Evolutionary conservation across 140 eudicot species (phyloP).

Genomic region (Oenanthe javanica): DNA sequence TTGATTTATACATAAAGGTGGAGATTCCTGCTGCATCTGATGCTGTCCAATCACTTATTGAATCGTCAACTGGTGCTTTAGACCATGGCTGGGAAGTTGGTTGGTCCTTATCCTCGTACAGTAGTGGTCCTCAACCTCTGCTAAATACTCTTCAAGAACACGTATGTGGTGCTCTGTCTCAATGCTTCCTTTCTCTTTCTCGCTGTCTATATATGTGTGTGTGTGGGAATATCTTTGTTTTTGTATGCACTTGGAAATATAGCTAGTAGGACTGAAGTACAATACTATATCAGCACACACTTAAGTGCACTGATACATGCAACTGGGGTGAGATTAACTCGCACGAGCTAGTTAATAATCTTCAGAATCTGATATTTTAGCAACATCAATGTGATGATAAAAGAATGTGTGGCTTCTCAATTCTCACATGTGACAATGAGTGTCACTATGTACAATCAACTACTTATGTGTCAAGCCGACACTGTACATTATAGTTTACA

Average conservation of each 20-base stretch:
- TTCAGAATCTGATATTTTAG: not conserved
- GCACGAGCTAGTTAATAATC: not conserved
- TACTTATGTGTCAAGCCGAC: not conserved
- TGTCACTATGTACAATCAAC: no score
- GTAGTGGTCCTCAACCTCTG: constrained; percentile 34
- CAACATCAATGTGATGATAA: not conserved
- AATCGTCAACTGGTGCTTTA: constrained; percentile 59
- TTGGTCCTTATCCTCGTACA: constrained; percentile 74
- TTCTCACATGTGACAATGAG: not conserved
- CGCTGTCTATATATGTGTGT: not conserved
- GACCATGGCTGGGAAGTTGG: constrained; percentile 96
- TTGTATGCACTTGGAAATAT: not conserved
- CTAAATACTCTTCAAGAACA: constrained; percentile 30
- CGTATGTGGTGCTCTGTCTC: constrained; percentile 22
- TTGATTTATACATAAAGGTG: constrained; percentile 30
- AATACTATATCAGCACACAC: not conserved
- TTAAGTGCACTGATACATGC: not conserved
- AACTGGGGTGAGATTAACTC: not conserved
- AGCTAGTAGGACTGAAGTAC: not conserved
- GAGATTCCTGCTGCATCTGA: constrained; percentile 57
- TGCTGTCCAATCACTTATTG: constrained; percentile 65
- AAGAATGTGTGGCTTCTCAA: not conserved
- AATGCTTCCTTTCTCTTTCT: not conserved
- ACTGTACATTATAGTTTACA: not conserved
- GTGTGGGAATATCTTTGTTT: not conserved